Percentiles rank a stretch among this genome's conserved stretches.
Evolutionary conservation across 331 rosid genomes (phyloP).

Genomic region (Malus hybrid): DNA sequence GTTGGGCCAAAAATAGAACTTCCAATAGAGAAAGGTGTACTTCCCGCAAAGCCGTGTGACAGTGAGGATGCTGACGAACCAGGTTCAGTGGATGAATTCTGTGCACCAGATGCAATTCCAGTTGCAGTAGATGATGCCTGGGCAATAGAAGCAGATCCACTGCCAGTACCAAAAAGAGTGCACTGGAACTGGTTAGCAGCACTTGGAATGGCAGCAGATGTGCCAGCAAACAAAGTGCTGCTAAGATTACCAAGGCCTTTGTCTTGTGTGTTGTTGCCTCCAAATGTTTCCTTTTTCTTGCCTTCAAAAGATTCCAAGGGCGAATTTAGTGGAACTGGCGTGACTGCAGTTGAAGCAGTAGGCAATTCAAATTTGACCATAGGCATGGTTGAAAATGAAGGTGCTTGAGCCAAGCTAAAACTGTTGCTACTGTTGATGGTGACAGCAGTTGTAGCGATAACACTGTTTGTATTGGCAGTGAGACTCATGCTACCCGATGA

Average conservation of each 20-base stretch:
- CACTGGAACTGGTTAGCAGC: constrained; percentile 35
- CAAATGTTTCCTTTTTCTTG: constrained; percentile 19
- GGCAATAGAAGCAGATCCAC: constrained; percentile 30
- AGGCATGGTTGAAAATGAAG: constrained; percentile 37
- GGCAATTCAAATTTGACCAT: constrained; percentile 36
- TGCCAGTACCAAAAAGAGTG: constrained; percentile 27
- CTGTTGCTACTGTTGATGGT: constrained; percentile 20
- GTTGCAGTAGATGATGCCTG: constrained; percentile 32
- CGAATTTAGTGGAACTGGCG: constrained; percentile 28
- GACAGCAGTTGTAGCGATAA: constrained; percentile 14
- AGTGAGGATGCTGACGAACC: constrained; percentile 46
- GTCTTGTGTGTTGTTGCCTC: constrained; percentile 36
- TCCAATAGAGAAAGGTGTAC: background rate
- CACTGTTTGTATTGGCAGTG: constrained; percentile 19
- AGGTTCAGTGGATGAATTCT: constrained; percentile 36
- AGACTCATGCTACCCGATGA: constrained; percentile 24
- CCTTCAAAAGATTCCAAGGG: constrained; percentile 28
- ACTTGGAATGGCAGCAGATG: constrained; percentile 30
- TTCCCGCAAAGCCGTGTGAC: constrained; percentile 39
- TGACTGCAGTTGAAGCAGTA: constrained; percentile 23
- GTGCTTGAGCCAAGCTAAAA: constrained; percentile 21
- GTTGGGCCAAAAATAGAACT: constrained; percentile 32
- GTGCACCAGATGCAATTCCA: constrained; percentile 38
- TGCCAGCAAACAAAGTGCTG: constrained; percentile 26
- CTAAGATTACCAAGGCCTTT: constrained; percentile 29